Evolutionary conservation across 805 yeast species (phyloP).

Genomic region (Suhomyces sp.): DNA sequence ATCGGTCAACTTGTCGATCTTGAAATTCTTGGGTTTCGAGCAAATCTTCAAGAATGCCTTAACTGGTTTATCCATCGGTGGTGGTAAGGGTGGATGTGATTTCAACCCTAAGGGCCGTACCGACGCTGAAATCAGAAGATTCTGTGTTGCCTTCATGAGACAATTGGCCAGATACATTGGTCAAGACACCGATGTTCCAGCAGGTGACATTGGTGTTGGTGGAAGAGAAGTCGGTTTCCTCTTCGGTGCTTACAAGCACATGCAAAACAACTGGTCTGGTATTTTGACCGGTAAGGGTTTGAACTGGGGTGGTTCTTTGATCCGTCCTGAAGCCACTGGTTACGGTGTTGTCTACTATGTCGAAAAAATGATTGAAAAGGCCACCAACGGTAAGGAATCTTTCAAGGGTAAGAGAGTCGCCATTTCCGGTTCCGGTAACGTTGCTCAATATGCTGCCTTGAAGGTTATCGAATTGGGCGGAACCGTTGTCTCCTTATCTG

Average conservation of each 20-base stretch:
- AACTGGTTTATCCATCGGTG: constrained; percentile 97
- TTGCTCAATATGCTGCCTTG: constrained; percentile 98
- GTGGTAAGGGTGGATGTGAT: constrained; percentile 99
- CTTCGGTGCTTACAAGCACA: constrained; percentile 93
- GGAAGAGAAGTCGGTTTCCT: constrained; percentile 94
- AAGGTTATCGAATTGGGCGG: constrained; percentile 97
- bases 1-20: constrained; percentile 88
- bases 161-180: constrained; percentile 96
- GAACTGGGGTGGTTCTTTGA: constrained; percentile 98
- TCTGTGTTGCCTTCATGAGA: constrained; percentile 93
- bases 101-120: constrained; percentile 96
- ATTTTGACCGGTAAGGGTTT: constrained; percentile 97
- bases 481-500: constrained; percentile 88
- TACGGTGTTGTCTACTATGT: constrained; percentile 96
- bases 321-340: constrained; percentile 99
- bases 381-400: constrained; percentile 83
- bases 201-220: constrained; percentile 99
- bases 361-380: constrained; percentile 95
- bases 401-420: constrained; percentile 93
- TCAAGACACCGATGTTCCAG: constrained; percentile 96
- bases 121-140: constrained; percentile 92
- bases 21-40: constrained; percentile 96
- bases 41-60: constrained; percentile 98
- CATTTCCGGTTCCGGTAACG: constrained; percentile 97
- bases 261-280: constrained; percentile 93